Evolutionary conservation across 306 rosid genomes (phyloP).

Genomic region (Potentilla sterilis): DNA sequence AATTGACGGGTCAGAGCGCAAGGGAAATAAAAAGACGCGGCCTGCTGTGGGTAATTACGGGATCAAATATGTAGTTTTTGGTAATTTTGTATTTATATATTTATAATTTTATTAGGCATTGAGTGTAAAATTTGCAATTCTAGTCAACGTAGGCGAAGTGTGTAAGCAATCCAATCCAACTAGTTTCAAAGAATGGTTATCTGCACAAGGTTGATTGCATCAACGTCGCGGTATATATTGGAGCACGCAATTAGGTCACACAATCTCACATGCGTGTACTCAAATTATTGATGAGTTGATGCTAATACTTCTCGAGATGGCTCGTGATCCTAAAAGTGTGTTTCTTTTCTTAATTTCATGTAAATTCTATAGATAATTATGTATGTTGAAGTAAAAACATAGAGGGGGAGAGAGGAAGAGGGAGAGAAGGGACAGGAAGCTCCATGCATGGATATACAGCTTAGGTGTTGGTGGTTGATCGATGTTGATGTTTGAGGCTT

Average conservation of each 20-base stretch:
- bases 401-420: background rate
- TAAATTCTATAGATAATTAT: background rate
- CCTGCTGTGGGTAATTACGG: too few relatives aligned
- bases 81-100: too few relatives aligned
- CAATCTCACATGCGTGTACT: background rate
- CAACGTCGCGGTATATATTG: background rate
- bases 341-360: background rate
- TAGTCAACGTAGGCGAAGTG: background rate
- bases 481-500: slow-evolving; percentile 27
- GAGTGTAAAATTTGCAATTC: slow-evolving; percentile 16
- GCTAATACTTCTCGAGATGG: background rate
- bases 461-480: background rate
- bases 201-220: slow-evolving; percentile 6
- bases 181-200: slow-evolving; percentile 1
- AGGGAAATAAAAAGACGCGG: too few relatives aligned
- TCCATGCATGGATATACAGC: slow-evolving; percentile 1
- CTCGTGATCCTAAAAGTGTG: background rate
- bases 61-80: too few relatives aligned
- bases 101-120: background rate
- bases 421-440: background rate
- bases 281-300: background rate
- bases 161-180: slow-evolving; percentile 11
- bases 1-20: too few relatives aligned
- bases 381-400: background rate
- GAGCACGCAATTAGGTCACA: slow-evolving; percentile 2